Evolutionary conservation across 2,329 filamentous ascomycete species (phyloP), one percentile per base, ranked within the genome.

Genomic region (Microdochium paspali): DNA sequence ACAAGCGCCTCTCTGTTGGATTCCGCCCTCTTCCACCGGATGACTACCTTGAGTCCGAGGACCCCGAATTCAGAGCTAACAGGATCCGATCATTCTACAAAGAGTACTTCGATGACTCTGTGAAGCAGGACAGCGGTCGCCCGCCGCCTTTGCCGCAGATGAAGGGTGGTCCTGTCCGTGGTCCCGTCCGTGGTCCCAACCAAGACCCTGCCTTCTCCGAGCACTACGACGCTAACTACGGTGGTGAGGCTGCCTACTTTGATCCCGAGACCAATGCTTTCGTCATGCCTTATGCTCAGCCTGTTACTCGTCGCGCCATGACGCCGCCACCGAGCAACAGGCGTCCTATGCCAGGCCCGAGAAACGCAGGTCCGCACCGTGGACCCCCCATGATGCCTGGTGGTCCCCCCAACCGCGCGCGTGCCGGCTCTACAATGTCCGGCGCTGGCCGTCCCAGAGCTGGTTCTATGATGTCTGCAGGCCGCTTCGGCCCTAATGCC

Each of bases 51-150:
- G 80, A 84, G 40, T 80, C 84, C 3, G 93, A 97, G 61, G 91
- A 96, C 62, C 90, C 93, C 0, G 93, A 97, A 65, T 84, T 91
- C 60, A 82, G 93, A 58, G 93, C 93, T 53, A 97, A 96, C 72
- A 84, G 93, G 49, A 98, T 98, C 56, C 81, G 93, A 64, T 98
- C 93, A 3, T 98, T 98, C 72, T 98, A 98, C 73, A 96, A 96
- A 71, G 93, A 98, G 63, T 98, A 98, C 70, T 98, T 98, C 58
- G 93, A 97, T 55, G 91, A 96, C 39, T 80, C 65, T 66, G 24
- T 43, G 42, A 57, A 59, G 53, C 47, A 53, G 10, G 52, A 60
- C 42, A 45, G 45, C 35, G 54, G 53, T 21, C 55, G 50, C 48
- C 51, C 57, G 32, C 54, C 54, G 21, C 55, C 55, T 12, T 44